Evolutionary conservation across 1,284 basidiomycete genomes (phyloP), one percentile per base, ranked within the genome.

Genomic region (Rhodotorula sp.): DNA sequence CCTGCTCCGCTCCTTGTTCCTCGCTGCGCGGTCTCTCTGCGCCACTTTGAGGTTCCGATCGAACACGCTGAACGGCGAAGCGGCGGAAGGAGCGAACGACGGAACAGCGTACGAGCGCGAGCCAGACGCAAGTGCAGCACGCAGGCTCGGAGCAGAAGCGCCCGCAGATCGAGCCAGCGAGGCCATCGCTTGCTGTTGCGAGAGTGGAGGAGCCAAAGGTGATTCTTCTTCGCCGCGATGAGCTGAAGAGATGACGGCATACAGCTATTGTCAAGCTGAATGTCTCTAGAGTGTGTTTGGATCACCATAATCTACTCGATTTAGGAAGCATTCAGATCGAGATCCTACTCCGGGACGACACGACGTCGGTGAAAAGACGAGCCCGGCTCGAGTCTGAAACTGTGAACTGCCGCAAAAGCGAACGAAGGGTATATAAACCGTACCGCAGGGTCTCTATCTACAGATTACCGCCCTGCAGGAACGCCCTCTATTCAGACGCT

Each of bases 41-140:
- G 87, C 79, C 49, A 83, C 84, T 82, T 99, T 99, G n/a, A 84
- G 87, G 59, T 84, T 81, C 59, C 95, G 87, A 81, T 99, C 95
- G 79, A 99, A 99, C 30, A 98, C 87, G 68, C 66, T 66, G 60
- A 79, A 77, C 18, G 78, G 67, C 20, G 68, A 67, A 15, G 64
- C 67, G 37, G 69, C 54, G 14, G 68, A 64, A 1, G 60, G 72
- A 0, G 69, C 68, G 57, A 73, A 73, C 22, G 68, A 70, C 12
- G 72, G 69, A 6, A 67, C 62, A 17, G 72, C 69, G 33, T 73
- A 70, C 22, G 56, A 14, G 8, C 67, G 63, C 18, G 45, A 30
- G 1, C 30, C 45, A 17, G 54, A 53, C 5, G 53, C 42, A 20
- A 62, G 42, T 1, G 62, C 62, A 1, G 62, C 30, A 26, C 53